phyloP scores from a whole-genome alignment of 2,329 filamentous ascomycete genomes.

The Domatiomyces catenatus region DNA sequence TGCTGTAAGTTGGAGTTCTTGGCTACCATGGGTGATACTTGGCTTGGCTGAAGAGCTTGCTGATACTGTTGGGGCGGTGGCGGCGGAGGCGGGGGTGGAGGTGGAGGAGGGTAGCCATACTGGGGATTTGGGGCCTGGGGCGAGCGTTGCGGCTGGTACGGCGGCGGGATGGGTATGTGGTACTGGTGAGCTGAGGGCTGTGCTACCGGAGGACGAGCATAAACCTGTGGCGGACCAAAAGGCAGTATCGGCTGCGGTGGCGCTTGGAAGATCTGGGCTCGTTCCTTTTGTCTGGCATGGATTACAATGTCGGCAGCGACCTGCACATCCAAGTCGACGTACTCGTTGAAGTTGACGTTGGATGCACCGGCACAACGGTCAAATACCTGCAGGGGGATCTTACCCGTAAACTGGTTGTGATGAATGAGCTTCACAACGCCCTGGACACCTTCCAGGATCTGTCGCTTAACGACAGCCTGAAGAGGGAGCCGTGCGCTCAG shows the following conservation, averaged over 20 bases:
- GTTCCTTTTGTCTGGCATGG: slow-evolving; percentile 45
- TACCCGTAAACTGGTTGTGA: slow-evolving; percentile 52
- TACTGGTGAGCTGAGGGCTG: slow-evolving; percentile 20
- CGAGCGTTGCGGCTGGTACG: slow-evolving; percentile 18
- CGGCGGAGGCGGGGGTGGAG: slow-evolving; percentile 14
- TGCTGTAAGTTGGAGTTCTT: slow-evolving; percentile 14
- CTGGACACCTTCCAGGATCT: slow-evolving; percentile 76
- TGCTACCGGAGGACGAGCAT: slow-evolving; percentile 17
- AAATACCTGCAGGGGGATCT: slow-evolving; percentile 71
- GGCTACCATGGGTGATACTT: slow-evolving; percentile 5
- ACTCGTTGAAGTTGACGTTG: slow-evolving; percentile 74
- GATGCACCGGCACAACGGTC: slow-evolving; percentile 59
- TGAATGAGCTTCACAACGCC: slow-evolving; percentile 66
- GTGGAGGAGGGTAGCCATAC: slow-evolving; percentile 18
- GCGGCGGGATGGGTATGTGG: slow-evolving; percentile 17
- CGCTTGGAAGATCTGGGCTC: slow-evolving; percentile 20
- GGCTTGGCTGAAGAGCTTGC: slow-evolving; percentile 7
- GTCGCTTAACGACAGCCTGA: slow-evolving; percentile 63
- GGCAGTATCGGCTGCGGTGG: slow-evolving; percentile 23
- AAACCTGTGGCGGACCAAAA: slow-evolving; percentile 22
- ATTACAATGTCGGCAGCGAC: slow-evolving; percentile 69
- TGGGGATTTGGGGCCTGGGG: slow-evolving; percentile 21
- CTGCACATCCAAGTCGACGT: slow-evolving; percentile 62
- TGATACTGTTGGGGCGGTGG: slow-evolving; percentile 8
- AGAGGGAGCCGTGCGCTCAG: slow-evolving; percentile 63